A percentile compares a stretch with the other conserved stretches of the same genome.
Conservation (phyloP, 768 basidiomycete species). For the Termitomyces eurrhizus region DNA sequence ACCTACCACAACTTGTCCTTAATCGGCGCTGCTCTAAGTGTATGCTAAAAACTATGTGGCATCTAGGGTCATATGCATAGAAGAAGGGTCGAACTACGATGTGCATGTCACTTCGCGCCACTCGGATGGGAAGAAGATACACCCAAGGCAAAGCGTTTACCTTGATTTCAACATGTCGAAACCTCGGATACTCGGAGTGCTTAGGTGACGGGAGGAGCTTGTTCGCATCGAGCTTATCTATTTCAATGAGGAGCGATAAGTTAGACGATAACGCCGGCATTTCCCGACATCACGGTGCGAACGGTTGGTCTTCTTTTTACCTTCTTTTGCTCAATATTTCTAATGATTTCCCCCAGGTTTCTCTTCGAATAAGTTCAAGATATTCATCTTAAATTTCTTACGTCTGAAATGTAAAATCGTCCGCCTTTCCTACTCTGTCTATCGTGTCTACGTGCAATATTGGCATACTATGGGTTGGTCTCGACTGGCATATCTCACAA, state of each 20-base stretch:
- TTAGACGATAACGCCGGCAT: not conserved
- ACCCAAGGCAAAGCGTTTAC: not conserved
- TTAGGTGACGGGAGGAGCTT: not conserved
- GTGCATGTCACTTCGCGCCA: not conserved
- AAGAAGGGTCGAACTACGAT: not conserved
- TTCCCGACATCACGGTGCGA: not conserved
- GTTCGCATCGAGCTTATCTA: not conserved
- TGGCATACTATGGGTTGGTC: no score
- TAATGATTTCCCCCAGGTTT: not conserved
- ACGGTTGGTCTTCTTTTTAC: no score
- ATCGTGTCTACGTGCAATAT: not conserved
- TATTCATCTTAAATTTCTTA: not conserved
- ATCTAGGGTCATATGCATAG: not conserved
- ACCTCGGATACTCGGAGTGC: not conserved
- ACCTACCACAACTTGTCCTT: not conserved
- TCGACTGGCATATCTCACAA: slow-evolving; percentile 32
- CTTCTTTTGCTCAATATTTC: not conserved
- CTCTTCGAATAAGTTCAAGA: not conserved
- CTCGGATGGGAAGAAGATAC: not conserved
- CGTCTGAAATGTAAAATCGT: not conserved
- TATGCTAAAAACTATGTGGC: not conserved
- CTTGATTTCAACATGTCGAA: no score
- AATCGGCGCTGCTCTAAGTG: not conserved
- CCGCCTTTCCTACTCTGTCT: not conserved
- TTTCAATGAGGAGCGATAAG: not conserved